Evolutionary conservation across 208 protist genomes (phyloP), one percentile per base, ranked within the genome.

Genomic region (Crithidia brevicula): DNA sequence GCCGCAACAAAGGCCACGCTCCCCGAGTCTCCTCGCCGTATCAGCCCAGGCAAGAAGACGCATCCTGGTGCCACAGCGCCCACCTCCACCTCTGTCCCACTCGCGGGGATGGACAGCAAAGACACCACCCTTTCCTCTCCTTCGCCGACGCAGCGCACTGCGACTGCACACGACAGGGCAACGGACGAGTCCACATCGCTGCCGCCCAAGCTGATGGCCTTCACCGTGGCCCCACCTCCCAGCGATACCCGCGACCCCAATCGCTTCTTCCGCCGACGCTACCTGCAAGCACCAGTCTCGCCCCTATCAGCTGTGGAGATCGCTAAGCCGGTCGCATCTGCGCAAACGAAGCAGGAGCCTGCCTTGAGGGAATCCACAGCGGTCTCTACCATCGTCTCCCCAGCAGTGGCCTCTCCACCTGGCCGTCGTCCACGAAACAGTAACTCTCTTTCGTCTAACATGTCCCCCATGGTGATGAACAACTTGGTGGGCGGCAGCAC

Each of bases 181-280:
- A 13, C 36, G 36, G 13, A 42, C 36, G 36, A 7, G 13, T 42
- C 36, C 13, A 16, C 36, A 7, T 16, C 36, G 47, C 47, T 30
- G 4, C 23, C 47, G 22, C 47, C 30, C 13, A 2, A 22, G 49
- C 11, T 34, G 49, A 34, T n/a, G 25, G 25, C 56, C 16, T 64
- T 53, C 43, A 42, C 27, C 0, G 58, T 51, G 3, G 30, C 66
- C 28, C 66, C 65, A 5, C 65, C 66, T 16, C 49, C 66, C 4
- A 28, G 30, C 15, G 28, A 50, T 7, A 28, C 27, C 5, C 54
- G 56, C 15, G 45, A 63, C 34, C 56, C 46, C 6, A 50, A 20
- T 4, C 45, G 27, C 34, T 64, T 58, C 31, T 45, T 40, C 31
- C 66, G 54, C 34, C 54, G 66, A 7, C 66, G 46, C 47, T 43